Percentiles rank a stretch among this genome's conserved stretches.
Conservation (phyloP, 805 yeast genomes). For the Saturnispora mendoncae region DNA sequence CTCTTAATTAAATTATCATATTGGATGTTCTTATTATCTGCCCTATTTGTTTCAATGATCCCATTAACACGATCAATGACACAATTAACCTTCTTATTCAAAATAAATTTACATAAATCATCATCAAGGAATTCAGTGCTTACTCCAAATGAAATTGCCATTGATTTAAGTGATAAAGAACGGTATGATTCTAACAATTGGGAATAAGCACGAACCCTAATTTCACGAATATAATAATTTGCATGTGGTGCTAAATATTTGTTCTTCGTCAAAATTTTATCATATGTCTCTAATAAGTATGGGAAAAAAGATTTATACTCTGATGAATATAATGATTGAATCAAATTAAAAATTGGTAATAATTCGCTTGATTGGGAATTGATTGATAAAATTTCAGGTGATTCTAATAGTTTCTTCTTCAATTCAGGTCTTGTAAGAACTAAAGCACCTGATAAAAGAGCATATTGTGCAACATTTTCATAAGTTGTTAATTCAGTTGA, state of each 20-base stretch:
- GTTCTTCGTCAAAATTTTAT: slow-evolving; percentile 54
- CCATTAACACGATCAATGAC: slow-evolving; percentile 94
- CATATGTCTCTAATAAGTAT: slow-evolving; percentile 68
- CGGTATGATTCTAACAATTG: slow-evolving; percentile 92
- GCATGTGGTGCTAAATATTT: slow-evolving; percentile 70
- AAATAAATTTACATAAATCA: slow-evolving; percentile 84
- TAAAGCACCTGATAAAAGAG: slow-evolving; percentile 81
- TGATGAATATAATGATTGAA: slow-evolving; percentile 80
- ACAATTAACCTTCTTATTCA: slow-evolving; percentile 89
- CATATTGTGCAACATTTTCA: slow-evolving; percentile 82
- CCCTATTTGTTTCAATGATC: slow-evolving; percentile 89
- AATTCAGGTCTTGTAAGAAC: slow-evolving; percentile 76
- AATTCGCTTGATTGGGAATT: slow-evolving; percentile 60
- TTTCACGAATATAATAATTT: slow-evolving; percentile 77
- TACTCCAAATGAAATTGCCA: slow-evolving; percentile 94
- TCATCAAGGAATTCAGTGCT: slow-evolving; percentile 74
- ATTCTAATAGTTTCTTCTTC: slow-evolving; percentile 77
- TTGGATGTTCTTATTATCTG: slow-evolving; percentile 92
- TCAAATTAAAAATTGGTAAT: slow-evolving; percentile 73
- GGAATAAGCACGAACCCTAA: slow-evolving; percentile 90
- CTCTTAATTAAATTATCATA: slow-evolving; percentile 81
- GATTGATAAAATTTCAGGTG: slow-evolving; percentile 85
- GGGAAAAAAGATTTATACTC: slow-evolving; percentile 77
- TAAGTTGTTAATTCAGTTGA: slow-evolving; percentile 84
- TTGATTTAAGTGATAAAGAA: slow-evolving; percentile 78